A percentile compares a stretch with the other conserved stretches of the same genome.
These are phyloP conservation scores for Tulasnella sp. DNA, from an alignment of 768 basidiomycete species.

Conservation along the genomic window DNA sequence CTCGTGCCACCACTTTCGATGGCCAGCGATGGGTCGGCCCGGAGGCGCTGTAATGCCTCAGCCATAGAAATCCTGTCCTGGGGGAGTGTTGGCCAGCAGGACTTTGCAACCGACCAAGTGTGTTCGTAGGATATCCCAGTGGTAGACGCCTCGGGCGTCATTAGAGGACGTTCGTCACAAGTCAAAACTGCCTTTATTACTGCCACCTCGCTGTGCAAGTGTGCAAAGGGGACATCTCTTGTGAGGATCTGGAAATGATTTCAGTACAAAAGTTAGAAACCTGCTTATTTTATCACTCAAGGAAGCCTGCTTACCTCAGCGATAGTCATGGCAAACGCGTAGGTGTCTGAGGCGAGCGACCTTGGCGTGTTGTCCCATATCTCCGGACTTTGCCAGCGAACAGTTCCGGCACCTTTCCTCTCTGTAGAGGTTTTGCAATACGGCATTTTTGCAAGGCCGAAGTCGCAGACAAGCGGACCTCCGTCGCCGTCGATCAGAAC, in stretches of 20 bases:
- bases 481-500: background rate
- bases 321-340: slow-evolving; percentile 4
- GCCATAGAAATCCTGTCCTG: background rate
- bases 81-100: background rate
- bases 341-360: background rate
- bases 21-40: background rate
- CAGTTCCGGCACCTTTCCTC: background rate
- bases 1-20: background rate
- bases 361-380: background rate
- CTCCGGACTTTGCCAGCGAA: slow-evolving; percentile 2
- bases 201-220: background rate
- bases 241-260: background rate
- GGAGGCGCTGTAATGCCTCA: background rate
- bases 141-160: background rate
- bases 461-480: background rate
- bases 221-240: background rate
- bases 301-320: background rate
- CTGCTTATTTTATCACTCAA: too few species aligned
- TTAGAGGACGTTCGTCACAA: background rate
- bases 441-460: background rate
- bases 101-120: background rate
- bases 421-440: background rate
- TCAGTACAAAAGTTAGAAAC: background rate
- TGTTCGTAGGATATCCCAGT: background rate
- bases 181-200: background rate